Evolutionary conservation across 768 basidiomycete species (phyloP), one percentile per base, ranked within the genome.

Genomic region (Suillus cothurnatus): DNA sequence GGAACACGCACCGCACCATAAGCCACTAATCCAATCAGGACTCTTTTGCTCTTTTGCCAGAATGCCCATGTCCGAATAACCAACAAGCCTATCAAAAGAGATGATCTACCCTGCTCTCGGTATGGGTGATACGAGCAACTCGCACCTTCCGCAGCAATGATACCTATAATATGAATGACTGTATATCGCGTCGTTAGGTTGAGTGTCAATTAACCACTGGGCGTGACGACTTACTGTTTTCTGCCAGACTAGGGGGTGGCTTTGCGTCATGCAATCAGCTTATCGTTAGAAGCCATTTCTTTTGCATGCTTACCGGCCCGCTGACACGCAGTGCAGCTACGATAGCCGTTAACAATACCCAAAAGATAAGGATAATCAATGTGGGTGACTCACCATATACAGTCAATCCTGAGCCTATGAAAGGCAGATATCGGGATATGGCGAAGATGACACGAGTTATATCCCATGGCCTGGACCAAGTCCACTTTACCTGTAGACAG

Each of bases 391-490:
- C 43, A 71, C 71, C 52, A 53, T 69, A 67, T 39, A 43, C 61
- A 32, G 66, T 63, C 55, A 73, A 32, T 7, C 19, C 66, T 38
- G 23, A 12, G 6, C 68, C 70, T 7, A 49, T 39, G 32, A 69
- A 71, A 4, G 71, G 70, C 12, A 73, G 32, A 61, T 73, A 72
- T 34, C 70, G 71, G 6, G 71, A 73, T 21, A 60, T 21, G 14
- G 45, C 64, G 28, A 73, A 72, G 36, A 69, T 9, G 38, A 62
- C 14, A 31, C 70, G 68, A 1, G 68, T 69, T 15, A 5, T 31
- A 34, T 65, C 64, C 70, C 71, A 72, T 28, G 21, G 39, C n/a
- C 68, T 65, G 4, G 58, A 53, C 71, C 70, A 73, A 3, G 73
- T 59, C 66, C 66, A 72, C n/a, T 43, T 62, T 28, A 34, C 70